Percentiles rank a stretch among this genome's conserved stretches.
Evolutionary conservation across 2,329 filamentous ascomycete species (phyloP).

Genomic region (Alternaria angustiovoidea): DNA sequence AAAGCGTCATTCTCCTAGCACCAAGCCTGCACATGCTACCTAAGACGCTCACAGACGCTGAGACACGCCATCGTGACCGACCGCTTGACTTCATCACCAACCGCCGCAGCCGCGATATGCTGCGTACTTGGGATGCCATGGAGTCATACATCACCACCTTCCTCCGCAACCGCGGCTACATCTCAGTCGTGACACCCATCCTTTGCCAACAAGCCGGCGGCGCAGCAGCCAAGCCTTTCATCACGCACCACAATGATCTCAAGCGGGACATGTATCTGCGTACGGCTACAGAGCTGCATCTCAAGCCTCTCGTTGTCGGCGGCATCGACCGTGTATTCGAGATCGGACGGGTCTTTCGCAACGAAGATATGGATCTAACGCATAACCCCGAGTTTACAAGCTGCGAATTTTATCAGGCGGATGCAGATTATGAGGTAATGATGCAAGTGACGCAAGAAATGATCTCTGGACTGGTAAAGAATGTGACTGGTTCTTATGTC

Average conservation of each 20-base stretch:
- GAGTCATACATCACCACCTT: constrained; percentile 86
- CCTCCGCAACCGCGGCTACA: constrained; percentile 86
- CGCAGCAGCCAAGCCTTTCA: constrained; percentile 93
- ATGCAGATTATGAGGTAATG: constrained; percentile 75
- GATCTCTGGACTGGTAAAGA: constrained; percentile 86
- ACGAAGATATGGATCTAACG: constrained; percentile 88
- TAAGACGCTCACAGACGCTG: constrained; percentile 85
- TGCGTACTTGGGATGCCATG: constrained; percentile 86
- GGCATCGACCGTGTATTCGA: constrained; percentile 95
- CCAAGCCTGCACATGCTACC: constrained; percentile 93
- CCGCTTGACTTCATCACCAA: constrained; percentile 99
- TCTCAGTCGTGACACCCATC: constrained; percentile 94
- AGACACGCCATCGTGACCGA: constrained; percentile 89
- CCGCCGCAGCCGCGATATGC: constrained; percentile 80
- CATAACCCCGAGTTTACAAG: constrained; percentile 99
- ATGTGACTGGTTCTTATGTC: constrained; percentile 82
- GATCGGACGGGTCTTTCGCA: constrained; percentile 93
- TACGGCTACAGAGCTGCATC: constrained; percentile 91
- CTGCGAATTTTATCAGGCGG: constrained; percentile 93
- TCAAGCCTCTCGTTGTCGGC: constrained; percentile 96
- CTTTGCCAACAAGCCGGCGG: constrained; percentile 96
- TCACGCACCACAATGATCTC: constrained; percentile 94
- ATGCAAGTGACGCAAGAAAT: constrained; percentile 94
- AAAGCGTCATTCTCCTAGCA: constrained; percentile 82
- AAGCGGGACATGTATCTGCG: constrained; percentile 95